phyloP scores from a whole-genome alignment of 129 eudicot species.

The Escallonia herrerae region DNA sequence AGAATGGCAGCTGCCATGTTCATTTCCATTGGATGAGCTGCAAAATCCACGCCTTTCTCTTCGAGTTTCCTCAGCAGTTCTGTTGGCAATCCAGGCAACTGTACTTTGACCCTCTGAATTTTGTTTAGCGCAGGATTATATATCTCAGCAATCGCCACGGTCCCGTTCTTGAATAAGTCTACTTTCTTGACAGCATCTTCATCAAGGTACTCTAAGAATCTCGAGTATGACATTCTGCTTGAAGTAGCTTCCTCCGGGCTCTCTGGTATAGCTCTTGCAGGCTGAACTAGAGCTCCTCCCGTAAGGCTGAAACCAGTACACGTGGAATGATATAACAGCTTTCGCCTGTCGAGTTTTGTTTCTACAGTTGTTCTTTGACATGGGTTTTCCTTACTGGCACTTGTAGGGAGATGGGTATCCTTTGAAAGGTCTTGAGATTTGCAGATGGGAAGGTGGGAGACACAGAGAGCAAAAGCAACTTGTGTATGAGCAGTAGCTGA shows the following conservation, averaged over 20 bases:
- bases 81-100: slow-evolving; percentile 65
- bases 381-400: slow-evolving; percentile 17
- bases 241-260: slow-evolving; percentile 44
- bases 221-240: slow-evolving; percentile 64
- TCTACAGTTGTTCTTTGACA: slow-evolving; percentile 23
- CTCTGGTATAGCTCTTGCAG: slow-evolving; percentile 46
- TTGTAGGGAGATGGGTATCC: slow-evolving; percentile 20
- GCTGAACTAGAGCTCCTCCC: slow-evolving; percentile 36
- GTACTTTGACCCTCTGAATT: slow-evolving; percentile 64
- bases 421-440: slow-evolving; percentile 31
- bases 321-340: slow-evolving; percentile 15
- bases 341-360: slow-evolving; percentile 36
- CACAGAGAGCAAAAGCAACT: slow-evolving; percentile 21
- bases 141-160: slow-evolving; percentile 60
- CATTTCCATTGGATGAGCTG: slow-evolving; percentile 54
- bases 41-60: slow-evolving; percentile 70
- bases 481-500: background rate
- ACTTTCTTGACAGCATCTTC: slow-evolving; percentile 66
- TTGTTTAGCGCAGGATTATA: slow-evolving; percentile 42
- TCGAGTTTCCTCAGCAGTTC: slow-evolving; percentile 46
- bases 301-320: slow-evolving; percentile 32
- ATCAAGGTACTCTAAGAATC: slow-evolving; percentile 66
- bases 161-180: slow-evolving; percentile 63
- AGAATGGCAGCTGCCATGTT: slow-evolving; percentile 29
- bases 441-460: slow-evolving; percentile 34